Percentiles rank a stretch among this genome's conserved stretches.
phyloP scores from a whole-genome alignment of 1,139 yeast species.

The Kluyveromyces sp. region DNA sequence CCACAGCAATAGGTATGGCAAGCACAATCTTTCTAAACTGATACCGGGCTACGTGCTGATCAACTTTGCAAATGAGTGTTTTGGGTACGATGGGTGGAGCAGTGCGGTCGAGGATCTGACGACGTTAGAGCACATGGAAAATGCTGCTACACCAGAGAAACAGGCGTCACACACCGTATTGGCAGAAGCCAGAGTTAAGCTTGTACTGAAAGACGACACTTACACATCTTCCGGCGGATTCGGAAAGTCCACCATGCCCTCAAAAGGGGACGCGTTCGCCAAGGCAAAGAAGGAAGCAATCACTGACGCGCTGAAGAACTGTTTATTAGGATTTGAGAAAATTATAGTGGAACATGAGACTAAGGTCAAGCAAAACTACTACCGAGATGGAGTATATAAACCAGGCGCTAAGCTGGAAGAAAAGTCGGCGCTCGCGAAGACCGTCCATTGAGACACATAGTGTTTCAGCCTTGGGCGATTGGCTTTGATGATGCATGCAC shows the following conservation, averaged over 20 bases:
- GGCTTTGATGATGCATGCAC: background rate
- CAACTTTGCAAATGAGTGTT: conserved; percentile 28
- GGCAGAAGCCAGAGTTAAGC: conserved; percentile 27
- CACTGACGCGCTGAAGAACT: conserved; percentile 27
- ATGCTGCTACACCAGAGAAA: conserved; percentile 8
- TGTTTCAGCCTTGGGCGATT: too few relatives aligned
- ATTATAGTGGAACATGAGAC: conserved; percentile 25
- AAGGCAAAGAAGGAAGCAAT: conserved; percentile 30
- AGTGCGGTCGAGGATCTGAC: conserved; percentile 25
- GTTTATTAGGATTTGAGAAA: conserved; percentile 26
- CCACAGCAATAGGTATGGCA: conserved; percentile 26
- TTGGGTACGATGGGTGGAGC: conserved; percentile 32
- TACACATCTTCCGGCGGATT: conserved; percentile 26
- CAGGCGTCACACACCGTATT: conserved; percentile 18
- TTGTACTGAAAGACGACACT: conserved; percentile 30
- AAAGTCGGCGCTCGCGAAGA: background rate
- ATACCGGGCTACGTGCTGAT: conserved; percentile 29
- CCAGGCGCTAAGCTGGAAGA: conserved; percentile 9
- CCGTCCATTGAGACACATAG: background rate
- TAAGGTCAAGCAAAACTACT: conserved; percentile 26
- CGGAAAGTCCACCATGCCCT: conserved; percentile 21
- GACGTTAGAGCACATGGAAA: conserved; percentile 15
- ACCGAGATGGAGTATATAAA: conserved; percentile 27
- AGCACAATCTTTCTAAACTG: conserved; percentile 24
- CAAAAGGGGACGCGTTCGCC: conserved; percentile 25